Evolutionary conservation across 306 rosid species (phyloP).

Genomic region (Astragalus membranaceus): DNA sequence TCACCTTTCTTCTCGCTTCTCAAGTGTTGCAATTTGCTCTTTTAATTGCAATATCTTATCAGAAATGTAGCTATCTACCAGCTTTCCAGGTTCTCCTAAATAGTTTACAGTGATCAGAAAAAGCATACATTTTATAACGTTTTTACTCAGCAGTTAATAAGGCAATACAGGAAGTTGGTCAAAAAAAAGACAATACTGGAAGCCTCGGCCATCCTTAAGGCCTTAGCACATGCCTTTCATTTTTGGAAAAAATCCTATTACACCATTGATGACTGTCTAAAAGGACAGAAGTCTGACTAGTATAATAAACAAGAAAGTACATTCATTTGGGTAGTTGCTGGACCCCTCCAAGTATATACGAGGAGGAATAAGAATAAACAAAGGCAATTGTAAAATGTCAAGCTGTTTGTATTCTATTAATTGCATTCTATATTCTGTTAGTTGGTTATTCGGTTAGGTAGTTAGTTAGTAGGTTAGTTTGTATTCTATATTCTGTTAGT

Average conservation of each 20-base stretch:
- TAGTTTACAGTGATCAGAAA: slow-evolving; percentile 23
- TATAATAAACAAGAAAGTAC: not conserved
- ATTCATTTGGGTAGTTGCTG: not conserved
- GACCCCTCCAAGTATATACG: too few species aligned
- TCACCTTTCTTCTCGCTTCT: slow-evolving; percentile 94
- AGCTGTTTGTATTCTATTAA: too few species aligned
- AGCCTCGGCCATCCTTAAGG: not conserved
- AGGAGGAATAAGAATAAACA: too few species aligned
- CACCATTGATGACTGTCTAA: not conserved
- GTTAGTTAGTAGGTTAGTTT: too few species aligned
- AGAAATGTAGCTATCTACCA: slow-evolving; percentile 79
- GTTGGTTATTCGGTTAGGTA: too few species aligned
- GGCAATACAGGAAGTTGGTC: not conserved
- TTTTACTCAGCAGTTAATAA: not conserved
- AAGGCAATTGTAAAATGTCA: too few species aligned
- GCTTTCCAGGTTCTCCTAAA: slow-evolving; percentile 79
- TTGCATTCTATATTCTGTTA: too few species aligned
- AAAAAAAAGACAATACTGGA: not conserved
- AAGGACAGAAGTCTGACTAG: not conserved
- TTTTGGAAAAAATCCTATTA: not conserved
- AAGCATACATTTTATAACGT: not conserved
- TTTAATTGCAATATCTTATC: slow-evolving; percentile 74
- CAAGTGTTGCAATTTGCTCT: slow-evolving; percentile 91
- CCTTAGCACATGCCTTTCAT: not conserved
- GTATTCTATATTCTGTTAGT: too few species aligned